These are phyloP conservation scores for Sphaerostilbella broomeana DNA, from an alignment of 2,329 filamentous ascomycete species.

Conservation along the genomic window DNA sequence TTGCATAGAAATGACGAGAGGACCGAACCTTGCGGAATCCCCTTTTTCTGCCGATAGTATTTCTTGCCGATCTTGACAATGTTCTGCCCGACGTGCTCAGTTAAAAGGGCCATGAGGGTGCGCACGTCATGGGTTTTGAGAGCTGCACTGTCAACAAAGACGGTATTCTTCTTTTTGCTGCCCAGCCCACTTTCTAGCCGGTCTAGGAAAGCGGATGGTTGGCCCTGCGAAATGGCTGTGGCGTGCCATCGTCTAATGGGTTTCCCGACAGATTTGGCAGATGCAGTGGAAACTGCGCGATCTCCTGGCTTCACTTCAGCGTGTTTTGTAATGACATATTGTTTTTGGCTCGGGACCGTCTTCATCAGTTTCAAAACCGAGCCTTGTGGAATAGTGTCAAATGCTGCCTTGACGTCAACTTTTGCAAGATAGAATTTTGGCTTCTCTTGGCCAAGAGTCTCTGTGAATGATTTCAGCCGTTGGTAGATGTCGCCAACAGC, in stretches of 20 bases:
- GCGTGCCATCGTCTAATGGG: slow-evolving; percentile 46
- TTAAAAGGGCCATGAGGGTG: slow-evolving; percentile 61
- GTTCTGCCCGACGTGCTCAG: slow-evolving; percentile 77
- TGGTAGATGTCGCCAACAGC: slow-evolving; percentile 75
- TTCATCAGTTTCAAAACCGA: slow-evolving; percentile 61
- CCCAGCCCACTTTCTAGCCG: slow-evolving; percentile 36
- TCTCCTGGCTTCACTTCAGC: slow-evolving; percentile 57
- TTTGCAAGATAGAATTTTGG: slow-evolving; percentile 76
- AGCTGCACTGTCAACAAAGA: slow-evolving; percentile 68
- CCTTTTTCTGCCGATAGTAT: slow-evolving; percentile 77
- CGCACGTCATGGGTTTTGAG: slow-evolving; percentile 50
- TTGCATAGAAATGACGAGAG: slow-evolving; percentile 84
- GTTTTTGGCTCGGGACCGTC: slow-evolving; percentile 47
- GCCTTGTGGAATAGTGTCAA: slow-evolving; percentile 87
- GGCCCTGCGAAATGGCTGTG: slow-evolving; percentile 39
- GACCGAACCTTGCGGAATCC: slow-evolving; percentile 90
- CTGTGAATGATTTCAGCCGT: slow-evolving; percentile 64
- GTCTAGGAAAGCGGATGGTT: slow-evolving; percentile 39
- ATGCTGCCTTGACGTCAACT: slow-evolving; percentile 84
- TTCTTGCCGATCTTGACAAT: slow-evolving; percentile 83
- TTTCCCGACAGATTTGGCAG: slow-evolving; percentile 26
- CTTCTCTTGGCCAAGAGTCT: slow-evolving; percentile 33
- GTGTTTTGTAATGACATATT: slow-evolving; percentile 69
- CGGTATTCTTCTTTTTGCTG: slow-evolving; percentile 52
- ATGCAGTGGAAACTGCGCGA: slow-evolving; percentile 17